Base-by-base conservation (phyloP, 176 grass and related monocot genomes). In the Triticum turgidum region DNA sequence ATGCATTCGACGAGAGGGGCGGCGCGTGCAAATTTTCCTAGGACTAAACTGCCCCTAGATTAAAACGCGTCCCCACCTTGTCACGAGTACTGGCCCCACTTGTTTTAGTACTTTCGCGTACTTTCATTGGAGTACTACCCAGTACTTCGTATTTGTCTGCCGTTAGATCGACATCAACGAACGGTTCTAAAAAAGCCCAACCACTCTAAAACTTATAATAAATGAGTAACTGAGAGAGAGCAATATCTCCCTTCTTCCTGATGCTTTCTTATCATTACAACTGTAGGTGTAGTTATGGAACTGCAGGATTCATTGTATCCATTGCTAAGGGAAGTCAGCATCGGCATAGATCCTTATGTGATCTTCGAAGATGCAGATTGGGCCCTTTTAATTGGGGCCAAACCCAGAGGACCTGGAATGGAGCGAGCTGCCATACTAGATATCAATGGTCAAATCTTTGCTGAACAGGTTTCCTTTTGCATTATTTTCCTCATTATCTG, bases 371-470 rank as follows among this genome's bases (percentile, higher is more conserved):
- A 95, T 81, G 91, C 69, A 22, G 91, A 91, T 73, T 98, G 95
- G 95, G 95, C 95, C 64, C 93, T 98, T 75, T 87, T 98, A 61
- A 98, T 98, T 74, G 95, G 95, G 35, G 93, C 95, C 87, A 95
- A 98, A 72, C 95, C 93, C 6, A 82, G 93, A 89, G 95, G 95
- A 59, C 93, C 91, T 59, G 95, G 93, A 83, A 90, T 98, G 92
- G 93, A 98, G 80, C 87, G 93, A 81, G 89, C 95, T 30, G 95
- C 14, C 0, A 74, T 98, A 80, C 76, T 95, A 69, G 95, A 98
- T 87, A 93, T 98, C 72, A 98, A 98, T 45, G 95, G 91, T 9
- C 89, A 98, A 80, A 93, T 98, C 69, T 98, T 95, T 63, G 89
- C 87, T 78, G 89, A 95, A 61, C 95, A 98, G 87, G 93, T 97